These are phyloP conservation scores for Silybum marianum DNA, from an alignment of 129 eudicot genomes.

Conservation along the genomic window DNA sequence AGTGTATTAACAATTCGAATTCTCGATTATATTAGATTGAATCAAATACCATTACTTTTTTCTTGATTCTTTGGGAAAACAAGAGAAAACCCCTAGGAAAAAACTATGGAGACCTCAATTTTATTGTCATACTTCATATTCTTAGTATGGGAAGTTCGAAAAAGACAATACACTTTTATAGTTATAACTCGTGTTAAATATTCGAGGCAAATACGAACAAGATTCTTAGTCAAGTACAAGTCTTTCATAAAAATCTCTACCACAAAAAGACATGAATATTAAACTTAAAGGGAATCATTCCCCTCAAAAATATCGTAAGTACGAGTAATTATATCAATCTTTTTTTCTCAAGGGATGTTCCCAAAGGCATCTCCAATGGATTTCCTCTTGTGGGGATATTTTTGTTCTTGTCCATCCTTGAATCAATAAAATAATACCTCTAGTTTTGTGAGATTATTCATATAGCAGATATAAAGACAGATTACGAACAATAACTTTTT, in stretches of 20 bases:
- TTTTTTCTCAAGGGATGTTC: conserved; percentile 8
- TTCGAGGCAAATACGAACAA: not conserved
- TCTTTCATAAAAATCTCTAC: not conserved
- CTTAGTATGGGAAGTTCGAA: not conserved
- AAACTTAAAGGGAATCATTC: conserved; percentile 6
- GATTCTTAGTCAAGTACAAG: conserved; percentile 1
- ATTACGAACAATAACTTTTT: not conserved
- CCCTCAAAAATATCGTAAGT: not conserved
- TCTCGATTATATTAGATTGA: no score
- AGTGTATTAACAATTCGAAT: no score
- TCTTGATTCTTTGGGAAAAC: not conserved
- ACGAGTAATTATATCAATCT: not conserved
- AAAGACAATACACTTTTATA: not conserved
- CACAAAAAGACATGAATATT: not conserved
- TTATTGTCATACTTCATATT: conserved; percentile 22
- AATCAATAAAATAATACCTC: not conserved
- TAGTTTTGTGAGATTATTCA: no score
- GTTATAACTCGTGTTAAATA: not conserved
- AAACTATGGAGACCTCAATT: conserved; percentile 12
- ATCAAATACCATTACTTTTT: not conserved
- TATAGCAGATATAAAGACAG: no score
- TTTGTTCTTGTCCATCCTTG: not conserved
- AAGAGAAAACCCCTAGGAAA: conserved; percentile 11
- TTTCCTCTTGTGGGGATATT: not conserved
- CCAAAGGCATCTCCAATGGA: conserved; percentile 14